These are phyloP conservation scores for Magnolia sinica DNA, from an alignment of 164 flowering plant genomes.

Conservation along the genomic window DNA sequence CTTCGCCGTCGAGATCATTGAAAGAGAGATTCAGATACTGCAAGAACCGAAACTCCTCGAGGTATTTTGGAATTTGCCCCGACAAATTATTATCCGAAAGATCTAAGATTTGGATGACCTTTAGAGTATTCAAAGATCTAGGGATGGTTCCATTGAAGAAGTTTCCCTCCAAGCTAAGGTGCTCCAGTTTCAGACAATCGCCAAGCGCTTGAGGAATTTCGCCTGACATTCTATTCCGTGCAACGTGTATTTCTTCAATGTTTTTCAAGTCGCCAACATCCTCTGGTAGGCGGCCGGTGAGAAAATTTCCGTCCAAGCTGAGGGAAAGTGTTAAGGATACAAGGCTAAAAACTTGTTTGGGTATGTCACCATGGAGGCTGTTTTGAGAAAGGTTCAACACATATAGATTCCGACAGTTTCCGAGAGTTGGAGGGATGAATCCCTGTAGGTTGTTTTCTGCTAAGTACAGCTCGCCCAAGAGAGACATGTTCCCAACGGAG, in stretches of 20 bases:
- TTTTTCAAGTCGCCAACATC: slow-evolving; percentile 44
- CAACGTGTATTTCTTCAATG: slow-evolving; percentile 56
- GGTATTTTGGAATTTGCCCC: slow-evolving; percentile 2
- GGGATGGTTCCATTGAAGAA: slow-evolving; percentile 67
- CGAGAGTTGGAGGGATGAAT: background rate
- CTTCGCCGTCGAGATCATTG: background rate
- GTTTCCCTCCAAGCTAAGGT: slow-evolving; percentile 64
- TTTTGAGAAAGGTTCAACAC: background rate
- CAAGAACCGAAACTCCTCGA: background rate
- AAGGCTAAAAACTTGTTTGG: background rate
- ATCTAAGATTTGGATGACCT: slow-evolving; percentile 58
- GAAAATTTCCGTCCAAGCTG: background rate
- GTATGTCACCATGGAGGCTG: background rate
- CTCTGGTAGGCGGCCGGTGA: slow-evolving; percentile 49
- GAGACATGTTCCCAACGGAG: background rate
- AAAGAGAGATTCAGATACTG: background rate
- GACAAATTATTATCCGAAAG: slow-evolving; percentile 44
- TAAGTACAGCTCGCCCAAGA: background rate
- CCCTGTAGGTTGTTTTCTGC: slow-evolving; percentile 4
- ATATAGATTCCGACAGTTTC: background rate
- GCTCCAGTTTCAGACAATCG: slow-evolving; percentile 47
- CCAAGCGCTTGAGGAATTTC: slow-evolving; percentile 55
- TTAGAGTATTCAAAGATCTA: slow-evolving; percentile 41
- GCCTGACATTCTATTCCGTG: slow-evolving; percentile 61
- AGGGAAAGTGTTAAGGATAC: background rate